phyloP scores from a whole-genome alignment of 768 basidiomycete species.

The Tubosaeta sp. region DNA sequence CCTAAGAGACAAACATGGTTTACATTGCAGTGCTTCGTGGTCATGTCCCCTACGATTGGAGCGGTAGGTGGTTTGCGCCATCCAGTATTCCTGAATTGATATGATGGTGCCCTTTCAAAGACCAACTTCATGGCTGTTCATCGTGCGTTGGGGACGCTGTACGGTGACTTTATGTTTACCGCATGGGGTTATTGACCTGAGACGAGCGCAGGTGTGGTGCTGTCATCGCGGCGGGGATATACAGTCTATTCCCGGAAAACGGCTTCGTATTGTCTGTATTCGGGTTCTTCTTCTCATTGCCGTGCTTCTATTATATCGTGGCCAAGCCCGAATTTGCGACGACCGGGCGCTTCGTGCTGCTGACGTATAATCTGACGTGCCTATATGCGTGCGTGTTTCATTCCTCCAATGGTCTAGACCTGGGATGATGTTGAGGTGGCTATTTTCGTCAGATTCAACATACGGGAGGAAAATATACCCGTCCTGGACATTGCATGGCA shows the following conservation, averaged over 20 bases:
- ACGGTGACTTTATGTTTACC: constrained; percentile 25
- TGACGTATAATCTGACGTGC: constrained; percentile 90
- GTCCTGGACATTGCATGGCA: constrained; percentile 69
- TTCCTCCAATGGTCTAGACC: background rate
- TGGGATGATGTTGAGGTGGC: background rate
- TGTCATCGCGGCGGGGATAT: constrained; percentile 64
- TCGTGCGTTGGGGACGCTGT: constrained; percentile 84
- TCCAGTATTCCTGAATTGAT: background rate
- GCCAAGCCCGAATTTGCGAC: constrained; percentile 72
- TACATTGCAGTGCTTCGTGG: constrained; percentile 66
- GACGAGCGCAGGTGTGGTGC: constrained; percentile 65
- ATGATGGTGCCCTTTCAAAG: constrained; percentile 33
- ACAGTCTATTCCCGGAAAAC: constrained; percentile 72
- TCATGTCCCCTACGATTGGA: constrained; percentile 87
- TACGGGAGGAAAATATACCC: constrained; percentile 57
- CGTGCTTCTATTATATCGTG: constrained; percentile 91
- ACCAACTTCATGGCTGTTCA: constrained; percentile 85
- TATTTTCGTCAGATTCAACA: constrained; percentile 60
- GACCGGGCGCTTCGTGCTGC: constrained; percentile 72
- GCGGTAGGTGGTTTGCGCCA: constrained; percentile 47
- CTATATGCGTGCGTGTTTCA: constrained; percentile 48
- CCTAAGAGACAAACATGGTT: constrained; percentile 6
- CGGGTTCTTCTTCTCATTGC: constrained; percentile 86
- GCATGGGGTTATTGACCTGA: constrained; percentile 5
- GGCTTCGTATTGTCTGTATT: constrained; percentile 71